Evolutionary conservation across 768 basidiomycete species (phyloP).

Genomic region (Amanita polypyramis): DNA sequence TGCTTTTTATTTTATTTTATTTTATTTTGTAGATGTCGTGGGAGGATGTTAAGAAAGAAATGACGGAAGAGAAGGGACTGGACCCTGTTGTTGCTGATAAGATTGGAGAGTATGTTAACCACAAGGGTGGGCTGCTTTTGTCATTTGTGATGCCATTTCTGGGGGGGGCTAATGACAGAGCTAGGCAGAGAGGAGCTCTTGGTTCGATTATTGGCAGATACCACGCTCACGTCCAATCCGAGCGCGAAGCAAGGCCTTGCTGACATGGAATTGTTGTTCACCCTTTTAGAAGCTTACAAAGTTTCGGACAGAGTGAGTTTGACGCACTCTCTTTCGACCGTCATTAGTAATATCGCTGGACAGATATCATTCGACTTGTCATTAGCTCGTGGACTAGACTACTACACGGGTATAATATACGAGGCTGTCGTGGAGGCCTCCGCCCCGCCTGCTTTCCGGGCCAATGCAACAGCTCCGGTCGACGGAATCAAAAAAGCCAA

Average conservation of each 20-base stretch:
- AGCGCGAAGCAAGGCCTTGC: conserved; percentile 73
- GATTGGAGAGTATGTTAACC: conserved; percentile 95
- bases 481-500: conserved; percentile 31
- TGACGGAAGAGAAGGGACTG: conserved; percentile 93
- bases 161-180: not conserved
- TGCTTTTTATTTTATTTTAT: conserved; percentile 1
- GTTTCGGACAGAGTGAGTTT: conserved; percentile 60
- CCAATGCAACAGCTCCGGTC: conserved; percentile 22
- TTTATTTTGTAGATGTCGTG: conserved; percentile 55
- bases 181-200: conserved; percentile 75
- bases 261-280: conserved; percentile 84
- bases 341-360: not conserved
- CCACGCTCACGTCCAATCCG: conserved; percentile 52
- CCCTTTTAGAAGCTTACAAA: conserved; percentile 69
- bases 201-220: conserved; percentile 54
- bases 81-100: conserved; percentile 73
- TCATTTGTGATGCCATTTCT: not conserved
- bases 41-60: conserved; percentile 89
- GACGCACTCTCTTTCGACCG: not conserved
- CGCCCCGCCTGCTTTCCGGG: conserved; percentile 75
- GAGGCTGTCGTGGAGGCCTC: conserved; percentile 92
- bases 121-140: conserved; percentile 52
- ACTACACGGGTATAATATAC: conserved; percentile 98
- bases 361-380: conserved; percentile 95
- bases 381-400: conserved; percentile 94